Evolutionary conservation across 129 eudicot genomes (phyloP).

Genomic region (Pittosporum tobira): DNA sequence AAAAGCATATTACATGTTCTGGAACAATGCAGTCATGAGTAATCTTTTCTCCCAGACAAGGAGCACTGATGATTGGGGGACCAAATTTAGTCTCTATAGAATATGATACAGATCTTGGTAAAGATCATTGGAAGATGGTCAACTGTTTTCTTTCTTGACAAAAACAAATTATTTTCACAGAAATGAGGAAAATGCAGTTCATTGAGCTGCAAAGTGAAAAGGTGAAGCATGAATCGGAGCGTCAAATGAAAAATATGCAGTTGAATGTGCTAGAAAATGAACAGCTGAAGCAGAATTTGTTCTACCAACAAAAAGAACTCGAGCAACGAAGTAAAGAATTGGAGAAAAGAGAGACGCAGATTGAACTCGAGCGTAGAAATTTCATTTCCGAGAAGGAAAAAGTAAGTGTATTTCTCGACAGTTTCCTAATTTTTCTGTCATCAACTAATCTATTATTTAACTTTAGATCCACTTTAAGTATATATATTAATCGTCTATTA

Average conservation of each 20-base stretch:
- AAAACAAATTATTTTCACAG: slow-evolving; percentile 21
- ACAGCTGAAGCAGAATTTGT: slow-evolving; percentile 36
- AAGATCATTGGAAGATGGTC: background rate
- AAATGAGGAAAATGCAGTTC: slow-evolving; percentile 45
- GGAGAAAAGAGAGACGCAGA: slow-evolving; percentile 29
- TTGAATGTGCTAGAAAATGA: slow-evolving; percentile 31
- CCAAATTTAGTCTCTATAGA: background rate
- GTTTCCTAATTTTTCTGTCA: no score
- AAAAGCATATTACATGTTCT: no score
- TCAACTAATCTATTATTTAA: background rate
- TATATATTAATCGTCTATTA: background rate
- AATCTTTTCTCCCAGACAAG: no score
- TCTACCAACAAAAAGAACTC: slow-evolving; percentile 36
- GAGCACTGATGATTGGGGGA: background rate
- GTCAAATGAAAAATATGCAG: slow-evolving; percentile 27
- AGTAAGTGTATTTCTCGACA: slow-evolving; percentile 25
- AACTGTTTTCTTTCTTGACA: slow-evolving; percentile 1
- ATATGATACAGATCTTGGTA: no score
- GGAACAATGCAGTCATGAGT: background rate
- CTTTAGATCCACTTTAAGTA: no score
- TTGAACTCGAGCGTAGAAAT: slow-evolving; percentile 28
- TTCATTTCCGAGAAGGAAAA: slow-evolving; percentile 34
- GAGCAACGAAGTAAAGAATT: slow-evolving; percentile 31
- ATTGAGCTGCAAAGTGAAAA: slow-evolving; percentile 40
- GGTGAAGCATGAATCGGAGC: slow-evolving; percentile 38